Evolutionary conservation across 148 eudicot species (phyloP), one percentile per base, ranked within the genome.

Genomic region (Rhododendron mucronatum): DNA sequence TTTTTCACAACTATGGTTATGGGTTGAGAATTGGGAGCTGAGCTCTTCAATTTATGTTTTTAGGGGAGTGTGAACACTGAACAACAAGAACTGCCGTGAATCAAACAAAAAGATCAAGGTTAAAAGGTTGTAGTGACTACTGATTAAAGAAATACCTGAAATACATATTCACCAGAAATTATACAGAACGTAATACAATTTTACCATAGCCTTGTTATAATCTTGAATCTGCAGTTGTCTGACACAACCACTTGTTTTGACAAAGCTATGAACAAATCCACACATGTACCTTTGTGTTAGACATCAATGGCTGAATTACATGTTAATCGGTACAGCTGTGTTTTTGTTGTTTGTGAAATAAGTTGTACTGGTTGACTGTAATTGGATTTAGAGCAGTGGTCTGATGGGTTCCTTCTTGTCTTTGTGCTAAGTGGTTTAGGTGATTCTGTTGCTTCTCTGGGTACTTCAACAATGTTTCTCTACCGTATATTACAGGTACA

Each of bases 401-500:
- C 41, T 71, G 41, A 30, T 30, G 76, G 39, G 41, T 71, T 71
- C 39, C 65, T 20, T 26, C 74, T 26, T 30, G 30, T 30, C 37
- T 69, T 14, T 71, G 20, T 71, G 20, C 41, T 71, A 33, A 5
- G 35, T 71, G 76, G 33, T 14, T 71, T 33, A 26, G 1, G 75
- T 69, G 74, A 69, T 71, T 71, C 76, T 33, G 7, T 53, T 80
- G 63, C 35, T 26, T 55, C 45, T 3, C 12, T 20, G 26, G 37
- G 47, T 81, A 53, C 4, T 30, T 50, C 23, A 55, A 55, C 16
- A 3, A 7, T 80, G 3, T 18, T 80, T 81, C 0, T 39, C 53
- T 33, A 55, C 45, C 51, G 11, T 67, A 11, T 20, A 14, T 33
- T 63, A 11, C 89, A 95, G 96, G 91, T 95, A 81, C 90, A 95